Percentiles rank a stretch among this genome's conserved stretches.
Conservation (phyloP, 441 rosid genomes). For the Gossypium lobatum region DNA sequence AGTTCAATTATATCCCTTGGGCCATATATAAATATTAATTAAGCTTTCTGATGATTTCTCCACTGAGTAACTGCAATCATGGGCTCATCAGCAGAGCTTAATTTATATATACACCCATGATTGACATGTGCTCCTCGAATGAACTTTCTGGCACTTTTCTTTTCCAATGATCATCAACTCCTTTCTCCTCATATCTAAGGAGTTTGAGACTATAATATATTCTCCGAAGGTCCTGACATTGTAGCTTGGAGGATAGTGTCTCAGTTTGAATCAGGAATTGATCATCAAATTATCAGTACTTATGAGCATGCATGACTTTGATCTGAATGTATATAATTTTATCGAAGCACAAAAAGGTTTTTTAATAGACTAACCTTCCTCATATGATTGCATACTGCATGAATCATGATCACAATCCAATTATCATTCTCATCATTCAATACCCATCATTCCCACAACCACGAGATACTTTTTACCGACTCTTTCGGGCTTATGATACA, state of each 20-base stretch:
- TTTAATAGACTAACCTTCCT: conserved; percentile 2
- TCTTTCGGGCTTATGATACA: background rate
- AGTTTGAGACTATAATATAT: background rate
- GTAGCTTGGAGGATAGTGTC: background rate
- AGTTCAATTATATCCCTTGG: background rate
- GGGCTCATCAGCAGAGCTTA: conserved; percentile 11
- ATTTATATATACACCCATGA: background rate
- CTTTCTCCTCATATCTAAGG: background rate
- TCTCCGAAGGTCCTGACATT: background rate
- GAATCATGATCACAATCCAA: conserved; percentile 14
- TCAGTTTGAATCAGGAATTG: background rate
- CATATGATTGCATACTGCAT: conserved; percentile 32
- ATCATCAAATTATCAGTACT: background rate
- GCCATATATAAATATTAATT: background rate
- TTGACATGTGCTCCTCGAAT: conserved; percentile 2
- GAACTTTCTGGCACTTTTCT: background rate
- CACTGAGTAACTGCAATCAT: conserved; percentile 2
- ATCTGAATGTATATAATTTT: conserved; percentile 1
- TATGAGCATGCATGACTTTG: conserved; percentile 20
- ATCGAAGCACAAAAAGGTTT: conserved; percentile 20
- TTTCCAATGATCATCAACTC: background rate
- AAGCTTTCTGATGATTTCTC: conserved; percentile 3
- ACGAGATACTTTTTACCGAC: background rate
- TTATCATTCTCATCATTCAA: conserved; percentile 26
- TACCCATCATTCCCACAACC: conserved; percentile 25